A percentile compares a stretch with the other conserved stretches of the same genome.
Conservation (phyloP, 306 rosid species). For the Pyrus bretschneideri region DNA sequence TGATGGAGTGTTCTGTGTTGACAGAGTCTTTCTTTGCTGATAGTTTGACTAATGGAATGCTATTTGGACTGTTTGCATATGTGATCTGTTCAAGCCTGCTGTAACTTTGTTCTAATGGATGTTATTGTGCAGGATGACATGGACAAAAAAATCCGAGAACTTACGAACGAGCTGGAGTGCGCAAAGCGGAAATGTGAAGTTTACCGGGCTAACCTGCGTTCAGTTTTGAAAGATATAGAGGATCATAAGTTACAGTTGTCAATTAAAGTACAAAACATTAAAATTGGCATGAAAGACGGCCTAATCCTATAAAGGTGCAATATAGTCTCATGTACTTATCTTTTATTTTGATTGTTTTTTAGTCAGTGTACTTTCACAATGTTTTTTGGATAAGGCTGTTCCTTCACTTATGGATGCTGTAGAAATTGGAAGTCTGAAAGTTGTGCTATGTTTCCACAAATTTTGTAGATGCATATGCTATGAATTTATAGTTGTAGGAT, state of each 20-base stretch:
- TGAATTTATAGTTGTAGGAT: neutral
- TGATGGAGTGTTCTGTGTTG: neutral
- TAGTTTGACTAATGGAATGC: neutral
- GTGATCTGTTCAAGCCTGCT: neutral
- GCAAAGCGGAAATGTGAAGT: conserved; percentile 84
- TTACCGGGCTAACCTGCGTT: conserved; percentile 90
- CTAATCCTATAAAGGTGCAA: conserved; percentile 35
- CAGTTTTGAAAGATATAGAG: conserved; percentile 92
- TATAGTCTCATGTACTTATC: conserved; percentile 21
- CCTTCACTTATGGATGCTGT: conserved; percentile 9
- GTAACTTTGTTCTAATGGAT: neutral
- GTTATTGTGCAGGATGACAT: conserved; percentile 70
- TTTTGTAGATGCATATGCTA: conserved; percentile 2
- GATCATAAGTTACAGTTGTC: conserved; percentile 91
- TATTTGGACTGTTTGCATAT: neutral
- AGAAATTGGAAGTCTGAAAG: neutral
- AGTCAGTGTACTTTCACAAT: conserved; percentile 14
- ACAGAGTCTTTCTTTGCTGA: neutral
- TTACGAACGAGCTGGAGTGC: conserved; percentile 56
- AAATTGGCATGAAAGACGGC: conserved; percentile 89
- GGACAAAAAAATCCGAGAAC: conserved; percentile 70
- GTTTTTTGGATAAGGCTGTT: conserved; percentile 6
- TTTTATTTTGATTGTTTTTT: neutral
- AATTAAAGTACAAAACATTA: conserved; percentile 87
- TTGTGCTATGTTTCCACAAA: neutral